phyloP scores from a whole-genome alignment of 2,329 filamentous ascomycete species.

The Ascochyta koolunga region DNA sequence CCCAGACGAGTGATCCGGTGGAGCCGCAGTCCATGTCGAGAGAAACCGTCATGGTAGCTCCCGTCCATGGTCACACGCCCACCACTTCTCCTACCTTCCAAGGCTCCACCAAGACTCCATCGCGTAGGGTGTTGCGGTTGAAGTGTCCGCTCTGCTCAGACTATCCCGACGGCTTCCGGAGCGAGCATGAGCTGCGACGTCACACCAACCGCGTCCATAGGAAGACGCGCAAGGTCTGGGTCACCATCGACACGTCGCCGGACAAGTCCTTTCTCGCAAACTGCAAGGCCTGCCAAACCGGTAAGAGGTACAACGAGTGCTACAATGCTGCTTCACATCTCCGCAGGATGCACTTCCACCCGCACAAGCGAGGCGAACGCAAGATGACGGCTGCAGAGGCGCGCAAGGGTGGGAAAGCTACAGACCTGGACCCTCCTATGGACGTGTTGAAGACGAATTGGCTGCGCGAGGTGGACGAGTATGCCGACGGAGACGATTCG shows the following conservation, averaged over 20 bases:
- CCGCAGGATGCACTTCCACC: constrained; percentile 85
- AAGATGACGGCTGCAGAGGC: constrained; percentile 63
- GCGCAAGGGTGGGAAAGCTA: constrained; percentile 65
- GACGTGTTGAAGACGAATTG: constrained; percentile 64
- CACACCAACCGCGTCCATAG: constrained; percentile 70
- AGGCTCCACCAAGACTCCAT: constrained; percentile 35
- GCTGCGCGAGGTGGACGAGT: constrained; percentile 63
- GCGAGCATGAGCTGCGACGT: constrained; percentile 72
- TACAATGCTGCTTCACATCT: constrained; percentile 95
- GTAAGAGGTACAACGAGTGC: constrained; percentile 86
- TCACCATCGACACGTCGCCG: constrained; percentile 66
- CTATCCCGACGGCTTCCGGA: constrained; percentile 79
- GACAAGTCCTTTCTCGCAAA: constrained; percentile 71
- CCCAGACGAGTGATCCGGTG: constrained; percentile 31
- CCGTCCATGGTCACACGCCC: constrained; percentile 32
- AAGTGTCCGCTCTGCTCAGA: constrained; percentile 72
- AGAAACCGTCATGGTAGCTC: constrained; percentile 40
- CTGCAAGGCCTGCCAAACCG: constrained; percentile 80
- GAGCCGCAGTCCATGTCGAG: constrained; percentile 32
- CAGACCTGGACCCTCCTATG: constrained; percentile 62
- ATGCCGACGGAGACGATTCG: constrained; percentile 37
- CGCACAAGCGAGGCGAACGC: constrained; percentile 60
- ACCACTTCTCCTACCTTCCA: constrained; percentile 43
- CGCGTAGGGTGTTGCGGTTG: constrained; percentile 42
- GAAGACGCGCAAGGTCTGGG: constrained; percentile 65